Conservation (phyloP, 768 basidiomycete genomes). For the Rhizopogon salebrosus region DNA sequence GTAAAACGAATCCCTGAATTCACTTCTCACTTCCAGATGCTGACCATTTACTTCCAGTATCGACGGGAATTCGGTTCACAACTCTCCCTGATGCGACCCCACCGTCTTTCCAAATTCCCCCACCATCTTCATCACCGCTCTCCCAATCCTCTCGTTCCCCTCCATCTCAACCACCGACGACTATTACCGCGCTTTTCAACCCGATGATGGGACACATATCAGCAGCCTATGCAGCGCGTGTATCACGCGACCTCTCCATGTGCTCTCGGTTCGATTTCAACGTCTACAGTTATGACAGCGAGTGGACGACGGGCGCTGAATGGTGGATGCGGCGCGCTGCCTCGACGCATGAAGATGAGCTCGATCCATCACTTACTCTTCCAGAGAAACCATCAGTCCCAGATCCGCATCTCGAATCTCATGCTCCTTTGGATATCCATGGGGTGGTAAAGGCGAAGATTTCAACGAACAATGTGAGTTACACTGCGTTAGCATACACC, state of each 20-base stretch:
- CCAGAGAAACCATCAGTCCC: conserved; percentile 6
- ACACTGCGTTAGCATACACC: not conserved
- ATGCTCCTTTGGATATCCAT: conserved; percentile 37
- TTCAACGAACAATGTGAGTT: conserved; percentile 81
- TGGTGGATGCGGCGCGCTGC: conserved; percentile 79
- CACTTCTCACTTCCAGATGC: not conserved
- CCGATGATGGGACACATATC: conserved; percentile 95
- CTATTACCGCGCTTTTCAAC: conserved; percentile 91
- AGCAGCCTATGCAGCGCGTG: conserved; percentile 84
- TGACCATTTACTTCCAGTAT: conserved; percentile 47
- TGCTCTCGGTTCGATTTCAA: conserved; percentile 95
- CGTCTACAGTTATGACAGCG: conserved; percentile 93
- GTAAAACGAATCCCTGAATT: conserved; percentile 50
- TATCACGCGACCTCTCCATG: conserved; percentile 78
- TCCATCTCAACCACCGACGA: conserved; percentile 79
- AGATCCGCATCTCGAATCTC: not conserved
- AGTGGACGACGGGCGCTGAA: conserved; percentile 92
- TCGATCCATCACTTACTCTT: not conserved
- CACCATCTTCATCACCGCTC: conserved; percentile 32
- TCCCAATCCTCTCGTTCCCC: conserved; percentile 23
- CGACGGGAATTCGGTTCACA: conserved; percentile 90
- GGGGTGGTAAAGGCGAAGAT: conserved; percentile 89
- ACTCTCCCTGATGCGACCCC: conserved; percentile 80
- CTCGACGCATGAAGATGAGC: conserved; percentile 8
- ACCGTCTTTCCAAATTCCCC: conserved; percentile 51